Evolutionary conservation across 2,329 filamentous ascomycete genomes (phyloP), one percentile per base, ranked within the genome.

Genomic region (Penicillium sp.): DNA sequence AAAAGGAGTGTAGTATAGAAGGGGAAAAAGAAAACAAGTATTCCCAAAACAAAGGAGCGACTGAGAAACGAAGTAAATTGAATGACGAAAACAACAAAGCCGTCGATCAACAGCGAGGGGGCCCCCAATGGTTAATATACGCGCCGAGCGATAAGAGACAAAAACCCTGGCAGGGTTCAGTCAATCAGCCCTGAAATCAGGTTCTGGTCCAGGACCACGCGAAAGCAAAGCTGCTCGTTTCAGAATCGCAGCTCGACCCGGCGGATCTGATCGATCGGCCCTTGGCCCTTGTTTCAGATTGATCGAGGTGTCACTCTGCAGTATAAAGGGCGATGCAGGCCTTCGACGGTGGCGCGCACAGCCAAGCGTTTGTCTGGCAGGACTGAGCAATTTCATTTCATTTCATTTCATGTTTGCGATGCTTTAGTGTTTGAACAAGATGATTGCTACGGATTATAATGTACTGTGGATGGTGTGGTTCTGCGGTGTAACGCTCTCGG

Each of bases 1-100:
- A 52, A 48, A 61, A 63, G 56, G 54, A 51, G 51, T 38, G 59
- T 54, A 51, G 15, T 13, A 49, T 55, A 56, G 41, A 19, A 29
- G 61, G 56, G n/a, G 9, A 31, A 11, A 57, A 47, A 21, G 50
- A 54, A 56, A 11, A 44, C 47, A 35, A 21, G 38, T 30, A 56
- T 41, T 41, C 35, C 5, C 5, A 41, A 3, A 13, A 21, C 21
- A 21, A 41, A 56, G 38, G 53, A 53, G 41, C 26, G 59, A 56
- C 48, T 52, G 30, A 23, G 30, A 17, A 26, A 26, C 26, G 19
- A 13, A 48, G 19, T 15, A 8, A 17, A 41, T 15, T 13, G 35
- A 13, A 41, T 41, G 35, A 41, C 35, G 35, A 41, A 7, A 41
- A 15, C 35, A 41, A 41, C 35, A 41, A 41, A 41, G 13, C 15